Base-by-base conservation (phyloP, 257 asterid species). In the Plantago major region DNA sequence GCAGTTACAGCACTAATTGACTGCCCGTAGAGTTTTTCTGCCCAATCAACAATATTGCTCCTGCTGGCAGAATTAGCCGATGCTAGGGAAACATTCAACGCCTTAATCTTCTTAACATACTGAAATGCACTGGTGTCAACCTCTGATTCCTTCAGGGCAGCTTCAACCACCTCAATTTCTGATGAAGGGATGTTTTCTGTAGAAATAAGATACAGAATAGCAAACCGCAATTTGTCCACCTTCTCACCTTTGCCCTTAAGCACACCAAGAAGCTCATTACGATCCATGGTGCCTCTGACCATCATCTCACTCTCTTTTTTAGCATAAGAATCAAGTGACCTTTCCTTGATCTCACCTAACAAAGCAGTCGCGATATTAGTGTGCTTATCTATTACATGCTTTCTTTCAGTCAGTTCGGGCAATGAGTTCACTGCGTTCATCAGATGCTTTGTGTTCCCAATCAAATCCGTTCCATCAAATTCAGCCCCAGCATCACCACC, bases 381-480 rank as follows among this genome's bases (percentile, higher is more conserved):
- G 76, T 90, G 95, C 78, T 84, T 90, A 68, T 90, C 95, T 46
- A 89, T 89, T 56, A 84, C 85, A 67, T 84, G 89, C 73, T 89
- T 89, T 64, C 95, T 67, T 64, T 89, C 97, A 19, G 95, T 92
- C 81, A 92, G 72, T 72, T 93, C 99, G 11, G 99, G 99, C 63
- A 93, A 84, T 11, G 97, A 89, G 62, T 85, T 93, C 63, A 93
- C 96, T 1, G 99, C 97, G 67, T 75, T 87, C 96, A 93, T 93
- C 76, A 93, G 75, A 82, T 89, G 94, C 81, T 89, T 85, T 0
- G 97, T 93, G 82, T 87, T 93, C 60, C 96, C 96, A 60, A 85
- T 74, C 73, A 88, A 72, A 69, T 88, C 94, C 1, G 94, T 82
- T 42, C 94, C 97, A 18, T 89, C 94, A 68, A 89, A 93, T 67